Base-by-base conservation (phyloP, 805 yeast genomes). In the Myxozyma mucilagina region DNA sequence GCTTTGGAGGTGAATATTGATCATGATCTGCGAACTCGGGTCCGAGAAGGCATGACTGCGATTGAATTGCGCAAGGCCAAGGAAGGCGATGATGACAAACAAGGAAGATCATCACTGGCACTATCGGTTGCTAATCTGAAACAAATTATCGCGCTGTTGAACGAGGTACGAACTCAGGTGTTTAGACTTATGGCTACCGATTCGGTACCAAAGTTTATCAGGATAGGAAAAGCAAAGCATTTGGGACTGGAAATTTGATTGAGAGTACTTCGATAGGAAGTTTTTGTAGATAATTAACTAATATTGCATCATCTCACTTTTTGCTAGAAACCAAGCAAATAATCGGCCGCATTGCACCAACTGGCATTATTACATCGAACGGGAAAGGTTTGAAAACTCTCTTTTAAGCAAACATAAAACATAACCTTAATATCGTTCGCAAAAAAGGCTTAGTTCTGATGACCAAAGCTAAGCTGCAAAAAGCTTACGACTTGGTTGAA, bases 1-100 rank as follows among this genome's bases (percentile, higher is more conserved):
- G 87, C 92, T 0, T 83, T 79, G 65, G 86, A 85, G 59, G 74
- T 90, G 38, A 90, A 90, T 67, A 83, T 90, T 52, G 87, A 86
- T 63, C 85, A 82, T 49, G 55, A 36, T 16, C 35, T 63, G 29
- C 65, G 67, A 11, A 32, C 13, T 9, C 55, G 62, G 4, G 63
- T 59, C 16, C 56, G 57, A 13, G 63, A 61, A 29, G 55, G 62
- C 31, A 61, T 61, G 65, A 55, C 60, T 11, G 57, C 51, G 6
- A 45, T 36, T 31, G 51, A 44, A 24, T n/a, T 43, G 38, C 48
- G 49, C 18, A 20, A 45, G 14, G 11, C 51, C 14, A n/a, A 6
- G 10, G 31, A n/a, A 2, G 20, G 6, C 11, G 20, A 2, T 10
- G 14, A 31, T 3, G 13, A 6, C n/a, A 31, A 31, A 18, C 16